Conservation (phyloP, 257 asterid genomes). For the Lycium ferocissimum region DNA sequence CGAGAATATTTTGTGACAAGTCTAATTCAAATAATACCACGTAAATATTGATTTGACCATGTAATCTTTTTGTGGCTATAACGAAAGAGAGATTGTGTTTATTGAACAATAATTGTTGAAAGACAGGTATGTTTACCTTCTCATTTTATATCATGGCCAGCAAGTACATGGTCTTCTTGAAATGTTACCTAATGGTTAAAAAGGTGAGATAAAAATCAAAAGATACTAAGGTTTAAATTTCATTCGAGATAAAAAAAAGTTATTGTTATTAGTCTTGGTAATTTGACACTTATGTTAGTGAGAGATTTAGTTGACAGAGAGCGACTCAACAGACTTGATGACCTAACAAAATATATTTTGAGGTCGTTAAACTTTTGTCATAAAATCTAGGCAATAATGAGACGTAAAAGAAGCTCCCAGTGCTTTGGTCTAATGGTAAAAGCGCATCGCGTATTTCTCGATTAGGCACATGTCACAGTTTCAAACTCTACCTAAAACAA, state of each 20-base stretch:
- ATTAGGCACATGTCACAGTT: neutral
- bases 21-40: slow-evolving; percentile 19
- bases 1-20: slow-evolving; percentile 15
- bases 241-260: too few relatives aligned
- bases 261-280: too few relatives aligned
- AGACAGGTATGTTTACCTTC: neutral
- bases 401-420: too few relatives aligned
- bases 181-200: neutral
- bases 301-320: too few relatives aligned
- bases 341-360: too few relatives aligned
- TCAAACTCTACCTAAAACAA: neutral
- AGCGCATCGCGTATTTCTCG: too few relatives aligned
- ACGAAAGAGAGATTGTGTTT: neutral
- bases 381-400: too few relatives aligned
- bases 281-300: too few relatives aligned
- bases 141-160: neutral
- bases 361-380: too few relatives aligned
- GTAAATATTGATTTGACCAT: slow-evolving; percentile 21
- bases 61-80: slow-evolving; percentile 24
- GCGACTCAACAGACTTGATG: too few relatives aligned
- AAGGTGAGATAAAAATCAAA: neutral
- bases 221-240: too few relatives aligned
- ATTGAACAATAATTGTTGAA: neutral
- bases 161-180: neutral
- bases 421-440: too few relatives aligned